Base-by-base conservation (phyloP, 2,329 filamentous ascomycete species). In the Epichloe scottii region DNA sequence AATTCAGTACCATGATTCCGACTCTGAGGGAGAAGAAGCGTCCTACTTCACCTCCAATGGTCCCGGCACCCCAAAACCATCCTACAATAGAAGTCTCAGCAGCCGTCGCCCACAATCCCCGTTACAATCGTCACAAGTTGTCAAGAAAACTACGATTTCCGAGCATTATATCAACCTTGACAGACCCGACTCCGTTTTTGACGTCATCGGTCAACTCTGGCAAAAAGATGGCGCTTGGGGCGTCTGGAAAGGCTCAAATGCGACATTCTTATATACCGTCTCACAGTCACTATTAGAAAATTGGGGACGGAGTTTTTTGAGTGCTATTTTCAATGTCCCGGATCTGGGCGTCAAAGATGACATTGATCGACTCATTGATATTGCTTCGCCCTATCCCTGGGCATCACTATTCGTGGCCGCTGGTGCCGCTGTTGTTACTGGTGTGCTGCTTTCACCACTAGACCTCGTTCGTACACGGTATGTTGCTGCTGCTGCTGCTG, bases 241-340 rank as follows among this genome's bases (percentile, higher is more conserved):
- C 4, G 83, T 96, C 5, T 98, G 91, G 90, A 96, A 96, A 66
- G 82, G 85, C 8, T 88, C 89, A 38, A 97, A 97, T 64, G 82
- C 87, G 14, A 94, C 89, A 1, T 98, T 97, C 62, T 75, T 97
- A 47, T 95, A 97, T 69, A 87, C 84, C 0, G 80, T 96, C 45
- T 75, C 97, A 17, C 80, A 90, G 55, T 89, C 89, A 11, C 84
- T 94, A 7, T 72, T 95, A 33, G 93, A 97, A 65, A 90, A 88
- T 59, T 98, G 94, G 83, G 87, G 90, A 10, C 81, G 89, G 60
- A 93, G 89, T 60, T 77, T 96, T 49, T 75, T 97, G n/a, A 89
- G 89, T 43, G 91, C 93, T 1, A 75, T 97, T 5, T 78, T 97
- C 58, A 94, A 94, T 55, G 79, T 97, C 14, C 90, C 91, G 1